A percentile compares a stretch with the other conserved stretches of the same genome.
Conservation (phyloP, 106 monocot species). For the Platanthera guangdongensis region DNA sequence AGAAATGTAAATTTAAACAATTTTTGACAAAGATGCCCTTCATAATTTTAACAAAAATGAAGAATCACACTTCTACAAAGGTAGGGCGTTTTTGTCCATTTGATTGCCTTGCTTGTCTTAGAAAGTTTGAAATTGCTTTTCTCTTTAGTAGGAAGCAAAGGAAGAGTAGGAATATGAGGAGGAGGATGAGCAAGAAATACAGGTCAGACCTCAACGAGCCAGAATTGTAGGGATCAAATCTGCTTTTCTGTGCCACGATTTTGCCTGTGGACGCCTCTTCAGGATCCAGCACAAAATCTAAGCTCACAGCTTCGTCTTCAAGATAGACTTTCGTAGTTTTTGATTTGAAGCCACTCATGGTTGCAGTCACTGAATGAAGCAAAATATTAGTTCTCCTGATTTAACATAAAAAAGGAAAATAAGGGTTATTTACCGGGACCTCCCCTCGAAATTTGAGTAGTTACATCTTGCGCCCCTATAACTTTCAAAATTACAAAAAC, state of each 20-base stretch:
- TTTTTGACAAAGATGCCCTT: too few species aligned
- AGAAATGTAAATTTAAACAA: too few species aligned
- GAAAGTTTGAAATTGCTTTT: slow-evolving; percentile 34
- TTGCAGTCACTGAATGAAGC: slow-evolving; percentile 45
- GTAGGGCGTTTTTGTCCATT: slow-evolving; percentile 12
- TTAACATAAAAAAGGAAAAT: too few species aligned
- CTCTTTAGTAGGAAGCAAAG: slow-evolving; percentile 51
- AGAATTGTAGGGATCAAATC: slow-evolving; percentile 24
- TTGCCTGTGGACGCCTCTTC: slow-evolving; percentile 12
- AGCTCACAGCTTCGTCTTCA: slow-evolving; percentile 35
- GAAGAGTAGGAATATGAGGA: slow-evolving; percentile 26
- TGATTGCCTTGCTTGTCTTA: slow-evolving; percentile 24
- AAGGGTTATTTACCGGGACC: too few species aligned
- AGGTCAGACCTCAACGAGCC: slow-evolving; percentile 19
- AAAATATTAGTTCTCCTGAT: not conserved
- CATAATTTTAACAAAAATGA: too few species aligned
- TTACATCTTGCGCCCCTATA: too few species aligned
- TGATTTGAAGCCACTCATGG: slow-evolving; percentile 50
- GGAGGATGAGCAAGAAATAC: slow-evolving; percentile 26
- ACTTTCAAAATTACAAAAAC: too few species aligned
- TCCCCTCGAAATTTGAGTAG: too few species aligned
- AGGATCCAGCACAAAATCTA: slow-evolving; percentile 81
- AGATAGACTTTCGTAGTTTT: slow-evolving; percentile 59
- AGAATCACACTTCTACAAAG: not conserved
- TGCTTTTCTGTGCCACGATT: not conserved